Evolutionary conservation across 805 yeast genomes (phyloP).

Genomic region (Kluyveromyces aestuarii): DNA sequence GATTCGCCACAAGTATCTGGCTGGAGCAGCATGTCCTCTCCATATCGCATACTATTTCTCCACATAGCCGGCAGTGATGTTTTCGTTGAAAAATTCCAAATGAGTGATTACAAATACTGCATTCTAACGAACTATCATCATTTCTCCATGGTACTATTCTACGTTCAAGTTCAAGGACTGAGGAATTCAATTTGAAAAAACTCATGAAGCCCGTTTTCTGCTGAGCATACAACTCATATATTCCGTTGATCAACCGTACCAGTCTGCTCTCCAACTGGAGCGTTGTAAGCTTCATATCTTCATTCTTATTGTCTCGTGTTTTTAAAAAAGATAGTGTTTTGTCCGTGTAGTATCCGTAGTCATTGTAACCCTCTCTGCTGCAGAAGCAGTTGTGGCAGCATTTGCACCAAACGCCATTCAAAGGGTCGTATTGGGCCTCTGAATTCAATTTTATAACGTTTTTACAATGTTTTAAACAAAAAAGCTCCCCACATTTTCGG

Average conservation of each 20-base stretch:
- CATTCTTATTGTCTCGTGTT: slow-evolving; percentile 36
- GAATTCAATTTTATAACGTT: slow-evolving; percentile 42
- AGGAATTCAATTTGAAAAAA: slow-evolving; percentile 19
- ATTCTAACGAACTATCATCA: slow-evolving; percentile 37
- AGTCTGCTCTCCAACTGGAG: slow-evolving; percentile 55
- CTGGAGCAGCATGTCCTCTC: slow-evolving; percentile 57
- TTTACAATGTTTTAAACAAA: slow-evolving; percentile 55
- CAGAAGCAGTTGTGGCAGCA: slow-evolving; percentile 60
- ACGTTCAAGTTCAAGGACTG: slow-evolving; percentile 35
- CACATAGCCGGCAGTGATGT: slow-evolving; percentile 92
- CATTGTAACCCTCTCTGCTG: slow-evolving; percentile 43
- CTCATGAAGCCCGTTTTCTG: slow-evolving; percentile 18
- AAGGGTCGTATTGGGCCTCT: slow-evolving; percentile 39
- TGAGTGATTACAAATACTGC: slow-evolving; percentile 52
- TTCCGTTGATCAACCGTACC: slow-evolving; percentile 33
- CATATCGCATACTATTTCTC: slow-evolving; percentile 71
- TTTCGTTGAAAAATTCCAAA: slow-evolving; percentile 57
- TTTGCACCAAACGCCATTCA: slow-evolving; percentile 54
- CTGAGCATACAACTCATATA: slow-evolving; percentile 18
- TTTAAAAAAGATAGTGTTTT: slow-evolving; percentile 34
- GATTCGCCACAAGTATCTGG: slow-evolving; percentile 43
- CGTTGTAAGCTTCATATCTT: slow-evolving; percentile 42
- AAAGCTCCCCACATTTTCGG: slow-evolving; percentile 65
- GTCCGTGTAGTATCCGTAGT: slow-evolving; percentile 39
- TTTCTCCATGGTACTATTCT: slow-evolving; percentile 59